Evolutionary conservation across 2,329 filamentous ascomycete genomes (phyloP), one percentile per base, ranked within the genome.

Genomic region (Trichoderma hamatum): DNA sequence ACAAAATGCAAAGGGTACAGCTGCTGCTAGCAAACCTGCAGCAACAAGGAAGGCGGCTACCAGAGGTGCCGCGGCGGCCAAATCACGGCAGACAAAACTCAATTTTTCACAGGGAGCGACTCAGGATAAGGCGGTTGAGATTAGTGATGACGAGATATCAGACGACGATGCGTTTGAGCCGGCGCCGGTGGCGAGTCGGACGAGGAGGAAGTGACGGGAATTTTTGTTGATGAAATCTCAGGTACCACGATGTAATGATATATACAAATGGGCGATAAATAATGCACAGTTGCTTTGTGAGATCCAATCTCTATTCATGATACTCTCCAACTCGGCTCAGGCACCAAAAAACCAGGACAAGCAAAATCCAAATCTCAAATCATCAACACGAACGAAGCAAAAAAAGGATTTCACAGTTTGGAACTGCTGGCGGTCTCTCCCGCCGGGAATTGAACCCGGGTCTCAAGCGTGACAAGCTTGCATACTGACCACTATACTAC

Each of bases 71-170:
- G 67, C 74, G 30, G 54, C 67, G 28, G 43, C 66, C 10, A 69
- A 62, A 55, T 58, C 77, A 13, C 76, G 75, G 54, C 79, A 83
- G 69, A 77, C 78, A 16, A 78, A 72, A 66, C 58, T 81, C 7
- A 73, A 74, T 61, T 81, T 80, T 54, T 77, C 82, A 16, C 80
- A 80, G 63, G 76, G 78, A 70, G 76, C 79, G 9, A 80, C 82
- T 34, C 82, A 85, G 71, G 78, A 83, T 39, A 81, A 83, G 46
- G 81, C 82, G n/a, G 74, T 86, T 19, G 87, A 89, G 74, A 85
- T 90, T 66, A 90, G 88, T 70, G 88, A 89, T 69, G 88, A 90
- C 74, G 88, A 89, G 76, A 89, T 90, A 55, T 87, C 85, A 0
- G 86, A 88, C 68, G 86, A 89, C 54, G 86, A 88, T 76, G 79